These are phyloP conservation scores for Leccinum subgranulosum DNA, from an alignment of 768 basidiomycete species.

Conservation along the genomic window DNA sequence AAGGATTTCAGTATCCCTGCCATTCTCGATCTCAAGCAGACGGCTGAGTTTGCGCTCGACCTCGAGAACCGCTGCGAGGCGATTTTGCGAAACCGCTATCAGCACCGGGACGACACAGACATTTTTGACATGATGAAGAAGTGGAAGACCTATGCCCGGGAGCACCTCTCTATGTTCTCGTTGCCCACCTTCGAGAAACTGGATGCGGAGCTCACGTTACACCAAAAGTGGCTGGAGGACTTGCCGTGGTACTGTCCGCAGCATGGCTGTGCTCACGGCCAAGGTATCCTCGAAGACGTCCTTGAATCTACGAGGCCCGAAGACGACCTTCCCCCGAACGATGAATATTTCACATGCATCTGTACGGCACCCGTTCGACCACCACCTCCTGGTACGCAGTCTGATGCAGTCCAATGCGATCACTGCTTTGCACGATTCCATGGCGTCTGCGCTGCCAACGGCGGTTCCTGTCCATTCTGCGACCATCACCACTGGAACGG, in stretches of 20 bases:
- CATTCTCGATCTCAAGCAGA: constrained; percentile 62
- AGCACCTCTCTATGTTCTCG: constrained; percentile 70
- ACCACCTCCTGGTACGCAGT: constrained; percentile 67
- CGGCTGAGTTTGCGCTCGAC: constrained; percentile 74
- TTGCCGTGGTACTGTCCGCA: constrained; percentile 78
- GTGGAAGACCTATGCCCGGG: constrained; percentile 70
- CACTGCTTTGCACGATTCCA: constrained; percentile 87
- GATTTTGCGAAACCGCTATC: constrained; percentile 63
- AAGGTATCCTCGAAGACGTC: constrained; percentile 70
- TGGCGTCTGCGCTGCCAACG: constrained; percentile 78
- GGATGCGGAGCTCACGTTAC: constrained; percentile 61
- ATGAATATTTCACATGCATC: constrained; percentile 85
- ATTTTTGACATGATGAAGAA: constrained; percentile 69
- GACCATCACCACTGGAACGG: constrained; percentile 93
- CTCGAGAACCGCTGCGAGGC: constrained; percentile 74
- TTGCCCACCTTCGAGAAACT: constrained; percentile 72
- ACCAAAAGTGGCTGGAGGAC: constrained; percentile 69
- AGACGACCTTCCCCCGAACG: constrained; percentile 73
- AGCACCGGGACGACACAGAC: constrained; percentile 52
- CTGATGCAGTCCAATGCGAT: constrained; percentile 88
- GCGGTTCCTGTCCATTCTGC: constrained; percentile 91
- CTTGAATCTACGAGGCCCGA: constrained; percentile 70
- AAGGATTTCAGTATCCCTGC: constrained; percentile 73
- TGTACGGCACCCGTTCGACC: constrained; percentile 75
- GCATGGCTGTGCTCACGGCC: constrained; percentile 62